These are phyloP conservation scores for Penicillium paradoxum DNA, from an alignment of 495 filamentous ascomycete genomes.

Conservation along the genomic window DNA sequence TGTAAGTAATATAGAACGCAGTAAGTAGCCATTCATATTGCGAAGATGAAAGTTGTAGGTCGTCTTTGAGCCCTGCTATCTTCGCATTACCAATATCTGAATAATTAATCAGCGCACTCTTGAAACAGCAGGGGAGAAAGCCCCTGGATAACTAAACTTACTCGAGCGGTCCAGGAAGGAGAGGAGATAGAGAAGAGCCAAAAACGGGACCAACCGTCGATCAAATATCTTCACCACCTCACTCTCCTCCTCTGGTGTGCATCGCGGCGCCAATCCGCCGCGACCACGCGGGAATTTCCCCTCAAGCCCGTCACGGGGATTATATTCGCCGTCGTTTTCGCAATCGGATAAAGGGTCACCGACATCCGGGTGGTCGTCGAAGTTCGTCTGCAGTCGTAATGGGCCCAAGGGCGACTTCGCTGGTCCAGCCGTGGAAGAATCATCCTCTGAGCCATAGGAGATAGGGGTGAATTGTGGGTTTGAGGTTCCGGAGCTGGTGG, in stretches of 20 bases:
- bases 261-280: slow-evolving; percentile 29
- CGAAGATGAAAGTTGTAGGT: slow-evolving; percentile 52
- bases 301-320: slow-evolving; percentile 30
- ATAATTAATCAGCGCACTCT: slow-evolving; percentile 1
- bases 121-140: not conserved
- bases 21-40: slow-evolving; percentile 66
- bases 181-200: slow-evolving; percentile 77
- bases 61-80: slow-evolving; percentile 65
- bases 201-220: slow-evolving; percentile 67
- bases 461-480: slow-evolving; percentile 33
- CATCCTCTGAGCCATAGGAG: slow-evolving; percentile 32
- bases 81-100: slow-evolving; percentile 76
- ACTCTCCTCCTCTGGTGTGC: slow-evolving; percentile 70
- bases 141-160: slow-evolving; percentile 31
- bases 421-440: slow-evolving; percentile 5
- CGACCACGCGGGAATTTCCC: slow-evolving; percentile 14
- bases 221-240: slow-evolving; percentile 72
- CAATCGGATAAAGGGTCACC: slow-evolving; percentile 21
- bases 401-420: slow-evolving; percentile 16
- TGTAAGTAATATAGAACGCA: slow-evolving; percentile 66
- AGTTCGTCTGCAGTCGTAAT: slow-evolving; percentile 36
- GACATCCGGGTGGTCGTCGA: slow-evolving; percentile 16
- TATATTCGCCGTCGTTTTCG: slow-evolving; percentile 24
- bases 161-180: slow-evolving; percentile 76
- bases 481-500: slow-evolving; percentile 27